Evolutionary conservation across 768 basidiomycete species (phyloP).

Genomic region (Cubamyces lactineus): DNA sequence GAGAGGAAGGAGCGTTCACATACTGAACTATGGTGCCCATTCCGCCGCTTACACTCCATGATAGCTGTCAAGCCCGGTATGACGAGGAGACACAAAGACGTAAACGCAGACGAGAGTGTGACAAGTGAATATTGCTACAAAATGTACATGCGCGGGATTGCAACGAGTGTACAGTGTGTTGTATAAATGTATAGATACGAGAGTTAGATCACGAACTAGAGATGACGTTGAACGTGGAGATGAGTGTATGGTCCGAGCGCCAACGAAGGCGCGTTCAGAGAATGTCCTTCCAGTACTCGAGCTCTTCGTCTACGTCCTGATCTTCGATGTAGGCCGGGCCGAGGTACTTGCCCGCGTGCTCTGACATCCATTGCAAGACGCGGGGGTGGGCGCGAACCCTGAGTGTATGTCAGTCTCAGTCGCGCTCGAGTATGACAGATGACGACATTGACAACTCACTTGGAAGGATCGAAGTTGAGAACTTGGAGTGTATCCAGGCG

Average conservation of each 20-base stretch:
- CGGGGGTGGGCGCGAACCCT: slow-evolving; percentile 69
- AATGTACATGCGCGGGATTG: neutral
- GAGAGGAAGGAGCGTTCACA: too few relatives aligned
- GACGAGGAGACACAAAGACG: neutral
- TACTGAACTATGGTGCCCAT: too few relatives aligned
- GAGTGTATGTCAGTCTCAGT: neutral
- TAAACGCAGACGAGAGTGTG: neutral
- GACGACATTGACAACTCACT: slow-evolving; percentile 42
- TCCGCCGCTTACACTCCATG: too few relatives aligned
- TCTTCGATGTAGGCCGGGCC: slow-evolving; percentile 25
- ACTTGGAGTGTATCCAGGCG: slow-evolving; percentile 68
- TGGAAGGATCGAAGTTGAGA: slow-evolving; percentile 59
- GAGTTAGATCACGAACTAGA: neutral
- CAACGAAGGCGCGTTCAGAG: slow-evolving; percentile 49
- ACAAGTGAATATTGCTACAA: neutral
- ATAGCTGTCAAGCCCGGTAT: neutral
- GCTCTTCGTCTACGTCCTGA: slow-evolving; percentile 37
- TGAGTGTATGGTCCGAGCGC: neutral
- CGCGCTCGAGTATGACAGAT: neutral
- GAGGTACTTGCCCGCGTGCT: slow-evolving; percentile 28
- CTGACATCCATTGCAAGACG: slow-evolving; percentile 60
- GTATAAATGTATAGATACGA: neutral
- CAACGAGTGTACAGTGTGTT: neutral
- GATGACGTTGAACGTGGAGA: neutral
- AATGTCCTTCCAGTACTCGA: slow-evolving; percentile 20